Evolutionary conservation across 2,329 filamentous ascomycete genomes (phyloP), one percentile per base, ranked within the genome.

Genomic region (Alternaria sp.): DNA sequence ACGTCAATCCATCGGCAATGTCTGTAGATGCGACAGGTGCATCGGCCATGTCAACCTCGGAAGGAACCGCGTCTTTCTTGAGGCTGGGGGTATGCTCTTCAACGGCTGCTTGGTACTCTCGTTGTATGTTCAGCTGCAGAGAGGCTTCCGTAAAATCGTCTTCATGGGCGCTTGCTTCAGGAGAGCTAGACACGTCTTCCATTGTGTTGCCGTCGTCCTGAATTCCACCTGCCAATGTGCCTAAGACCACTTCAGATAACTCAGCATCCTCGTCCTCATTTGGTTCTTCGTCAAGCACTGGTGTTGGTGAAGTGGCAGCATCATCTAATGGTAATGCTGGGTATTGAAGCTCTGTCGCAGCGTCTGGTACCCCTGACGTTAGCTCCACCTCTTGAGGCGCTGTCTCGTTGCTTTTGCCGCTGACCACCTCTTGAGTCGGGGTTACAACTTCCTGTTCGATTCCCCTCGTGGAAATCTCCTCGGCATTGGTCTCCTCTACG

Each of bases 1-100:
- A 67, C 9, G 69, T 75, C 0, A 78, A 64, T 2, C 76, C 76
- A 42, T 69, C 66, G 14, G 75, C 65, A 24, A 78, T 78, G 39
- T 75, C 69, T 38, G 44, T 18, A 1, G 24, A 44, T 14, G 28
- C 51, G 9, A 26, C 20, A 22, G 51, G 24, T 11, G 39, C 51
- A 5, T 54, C 41, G 16, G 52, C n/a, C 52, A 47, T 54, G n/a
- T 6, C 11, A 28, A 20, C 34, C 32, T 51, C 32, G 8, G 22
- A 6, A 38, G 22, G 32, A 4, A 5, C 8, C 52, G 38, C 47
- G n/a, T 6, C n/a, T 3, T 34, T 30, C 28, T 11, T 30, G 28
- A 9, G 28, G 28, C 28, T 30, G 5, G 9, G 28, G 9, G 41
- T 26, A 6, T 54, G 36, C 26, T 59, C 38, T 32, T 56, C 55